A percentile compares a stretch with the other conserved stretches of the same genome.
phyloP scores from a whole-genome alignment of 2,329 filamentous ascomycete species.

The Aspergillus fructus region DNA sequence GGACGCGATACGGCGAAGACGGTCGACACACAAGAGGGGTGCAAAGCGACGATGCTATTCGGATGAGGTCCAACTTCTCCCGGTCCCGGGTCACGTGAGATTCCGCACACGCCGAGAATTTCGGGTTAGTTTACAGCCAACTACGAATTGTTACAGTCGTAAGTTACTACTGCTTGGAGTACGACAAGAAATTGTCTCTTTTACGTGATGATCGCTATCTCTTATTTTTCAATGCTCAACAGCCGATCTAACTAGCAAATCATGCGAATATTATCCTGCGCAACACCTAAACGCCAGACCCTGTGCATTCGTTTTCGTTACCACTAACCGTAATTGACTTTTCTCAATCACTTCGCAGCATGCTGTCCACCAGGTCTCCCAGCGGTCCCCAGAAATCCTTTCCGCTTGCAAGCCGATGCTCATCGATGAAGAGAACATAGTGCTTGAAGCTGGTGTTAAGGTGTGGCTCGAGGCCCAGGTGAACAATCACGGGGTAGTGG shows the following conservation, averaged over 20 bases:
- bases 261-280: conserved; percentile 10
- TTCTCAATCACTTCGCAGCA: conserved; percentile 82
- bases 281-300: conserved; percentile 18
- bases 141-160: background rate
- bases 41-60: conserved; percentile 20
- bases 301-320: conserved; percentile 10
- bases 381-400: conserved; percentile 97
- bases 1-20: conserved; percentile 26
- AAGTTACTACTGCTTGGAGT: too few relatives aligned
- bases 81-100: conserved; percentile 27
- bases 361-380: conserved; percentile 94
- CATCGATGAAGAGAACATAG: conserved; percentile 97
- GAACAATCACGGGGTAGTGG: conserved; percentile 94
- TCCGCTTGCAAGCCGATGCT: conserved; percentile 86
- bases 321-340: conserved; percentile 3
- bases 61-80: conserved; percentile 26
- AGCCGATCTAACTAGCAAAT: conserved; percentile 1
- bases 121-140: conserved; percentile 13
- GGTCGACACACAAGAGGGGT: conserved; percentile 23
- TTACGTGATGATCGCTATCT: background rate
- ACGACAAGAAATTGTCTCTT: background rate
- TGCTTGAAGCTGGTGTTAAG: conserved; percentile 99
- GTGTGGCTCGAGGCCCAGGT: conserved; percentile 92
- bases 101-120: conserved; percentile 28
- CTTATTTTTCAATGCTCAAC: background rate